Conservation (phyloP, 2,329 filamentous ascomycete species). For the Ophiostoma sp. region DNA sequence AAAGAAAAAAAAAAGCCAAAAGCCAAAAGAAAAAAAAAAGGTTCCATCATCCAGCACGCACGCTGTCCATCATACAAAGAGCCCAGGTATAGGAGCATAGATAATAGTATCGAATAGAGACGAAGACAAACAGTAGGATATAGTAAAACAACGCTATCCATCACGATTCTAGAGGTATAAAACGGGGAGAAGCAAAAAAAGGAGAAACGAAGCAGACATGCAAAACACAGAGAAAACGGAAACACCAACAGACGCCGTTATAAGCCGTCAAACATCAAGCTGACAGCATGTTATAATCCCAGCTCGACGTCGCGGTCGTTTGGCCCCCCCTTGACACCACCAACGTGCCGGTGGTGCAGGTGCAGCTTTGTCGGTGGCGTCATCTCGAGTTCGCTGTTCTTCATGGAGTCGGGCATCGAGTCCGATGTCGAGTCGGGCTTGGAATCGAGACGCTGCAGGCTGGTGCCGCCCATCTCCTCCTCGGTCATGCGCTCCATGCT, state of each 20-base stretch:
- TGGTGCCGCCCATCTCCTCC: neutral
- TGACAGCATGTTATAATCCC: neutral
- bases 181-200: neutral
- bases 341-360: neutral
- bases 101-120: neutral
- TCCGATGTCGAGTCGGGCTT: conserved; percentile 7
- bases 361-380: neutral
- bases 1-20: neutral
- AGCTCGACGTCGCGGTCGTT: conserved; percentile 16
- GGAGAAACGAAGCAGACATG: neutral
- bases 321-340: neutral
- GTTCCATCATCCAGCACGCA: neutral
- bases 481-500: conserved; percentile 25
- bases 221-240: neutral
- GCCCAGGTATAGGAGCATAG: neutral
- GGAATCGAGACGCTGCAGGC: conserved; percentile 11
- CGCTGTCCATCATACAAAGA: neutral
- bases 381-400: neutral
- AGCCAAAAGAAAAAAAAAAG: neutral
- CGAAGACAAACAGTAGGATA: neutral
- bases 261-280: neutral
- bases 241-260: neutral
- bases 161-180: conserved; percentile 11
- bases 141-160: conserved; percentile 10
- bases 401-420: neutral